A percentile compares a stretch with the other conserved stretches of the same genome.
Conservation (phyloP, 1,284 basidiomycete genomes). For the Ceratobasidium sp. region DNA sequence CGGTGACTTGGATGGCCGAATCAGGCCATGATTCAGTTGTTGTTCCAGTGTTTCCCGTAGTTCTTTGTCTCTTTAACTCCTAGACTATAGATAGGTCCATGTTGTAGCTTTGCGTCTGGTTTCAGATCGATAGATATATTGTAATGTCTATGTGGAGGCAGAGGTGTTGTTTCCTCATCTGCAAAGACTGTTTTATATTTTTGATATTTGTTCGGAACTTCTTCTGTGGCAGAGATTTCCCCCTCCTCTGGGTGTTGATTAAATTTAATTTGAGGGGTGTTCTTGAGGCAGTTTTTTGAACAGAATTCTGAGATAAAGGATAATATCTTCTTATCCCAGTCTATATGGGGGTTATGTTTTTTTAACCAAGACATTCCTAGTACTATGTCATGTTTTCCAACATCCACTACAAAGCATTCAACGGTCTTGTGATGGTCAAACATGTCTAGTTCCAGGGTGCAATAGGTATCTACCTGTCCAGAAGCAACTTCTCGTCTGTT, state of each 20-base stretch:
- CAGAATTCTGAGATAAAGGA: not conserved
- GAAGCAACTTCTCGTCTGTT: not conserved
- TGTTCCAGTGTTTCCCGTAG: slow-evolving; percentile 18
- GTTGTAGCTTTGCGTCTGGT: not conserved
- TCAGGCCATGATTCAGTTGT: slow-evolving; percentile 45
- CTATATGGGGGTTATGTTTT: slow-evolving; percentile 41
- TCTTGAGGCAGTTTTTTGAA: not conserved
- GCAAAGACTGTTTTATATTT: slow-evolving; percentile 42
- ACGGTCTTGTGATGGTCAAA: not conserved
- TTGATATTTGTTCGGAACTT: slow-evolving; percentile 38
- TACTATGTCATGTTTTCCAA: slow-evolving; percentile 27
- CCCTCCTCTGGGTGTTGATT: no score
- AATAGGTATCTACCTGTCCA: not conserved
- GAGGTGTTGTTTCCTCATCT: slow-evolving; percentile 21
- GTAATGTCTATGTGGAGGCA: slow-evolving; percentile 43
- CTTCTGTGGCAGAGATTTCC: not conserved
- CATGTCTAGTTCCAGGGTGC: not conserved
- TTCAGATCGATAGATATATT: slow-evolving; percentile 44
- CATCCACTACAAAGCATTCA: not conserved
- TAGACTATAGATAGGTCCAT: not conserved
- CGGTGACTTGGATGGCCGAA: slow-evolving; percentile 53
- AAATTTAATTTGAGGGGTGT: not conserved
- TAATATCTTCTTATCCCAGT: slow-evolving; percentile 34
- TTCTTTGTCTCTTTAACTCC: not conserved
- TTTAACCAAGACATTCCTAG: slow-evolving; percentile 45